phyloP scores from a whole-genome alignment of 495 filamentous ascomycete species.

The Aspergillus avenaceus region DNA sequence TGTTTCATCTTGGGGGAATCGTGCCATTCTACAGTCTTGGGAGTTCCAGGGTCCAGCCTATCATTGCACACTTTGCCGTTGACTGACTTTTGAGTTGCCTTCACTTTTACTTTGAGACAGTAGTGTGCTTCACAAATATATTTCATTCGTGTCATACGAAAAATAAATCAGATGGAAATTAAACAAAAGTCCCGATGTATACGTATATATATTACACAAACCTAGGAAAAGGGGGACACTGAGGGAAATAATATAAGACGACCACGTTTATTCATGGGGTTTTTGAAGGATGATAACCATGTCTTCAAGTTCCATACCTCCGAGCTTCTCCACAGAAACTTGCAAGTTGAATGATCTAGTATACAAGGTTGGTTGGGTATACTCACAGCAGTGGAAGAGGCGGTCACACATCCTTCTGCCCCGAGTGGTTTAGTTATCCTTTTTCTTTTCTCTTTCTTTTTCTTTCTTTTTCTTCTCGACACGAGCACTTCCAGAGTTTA shows the following conservation, averaged over 20 bases:
- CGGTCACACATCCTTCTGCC: neutral
- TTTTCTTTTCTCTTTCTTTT: neutral
- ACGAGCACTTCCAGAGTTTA: too few relatives aligned
- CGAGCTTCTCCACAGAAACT: too few relatives aligned
- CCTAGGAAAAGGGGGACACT: too few relatives aligned
- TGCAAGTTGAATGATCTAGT: too few relatives aligned
- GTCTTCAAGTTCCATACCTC: too few relatives aligned
- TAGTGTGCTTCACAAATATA: neutral
- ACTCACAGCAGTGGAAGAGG: constrained; percentile 1
- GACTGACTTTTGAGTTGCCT: neutral
- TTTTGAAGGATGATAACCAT: too few relatives aligned
- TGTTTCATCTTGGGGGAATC: neutral
- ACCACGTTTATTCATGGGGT: too few relatives aligned
- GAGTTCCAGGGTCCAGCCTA: neutral
- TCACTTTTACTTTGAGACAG: neutral
- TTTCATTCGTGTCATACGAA: neutral
- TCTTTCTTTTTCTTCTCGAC: neutral
- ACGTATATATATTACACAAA: too few relatives aligned
- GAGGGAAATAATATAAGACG: too few relatives aligned
- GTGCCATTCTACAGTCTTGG: neutral
- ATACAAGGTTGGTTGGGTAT: constrained; percentile 1
- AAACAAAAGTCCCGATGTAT: too few relatives aligned
- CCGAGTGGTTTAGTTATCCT: neutral
- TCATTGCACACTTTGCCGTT: too few relatives aligned
- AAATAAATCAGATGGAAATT: neutral